Evolutionary conservation across 208 protist species (phyloP), one percentile per base, ranked within the genome.

Genomic region (Plasmodiophora brassicae): DNA sequence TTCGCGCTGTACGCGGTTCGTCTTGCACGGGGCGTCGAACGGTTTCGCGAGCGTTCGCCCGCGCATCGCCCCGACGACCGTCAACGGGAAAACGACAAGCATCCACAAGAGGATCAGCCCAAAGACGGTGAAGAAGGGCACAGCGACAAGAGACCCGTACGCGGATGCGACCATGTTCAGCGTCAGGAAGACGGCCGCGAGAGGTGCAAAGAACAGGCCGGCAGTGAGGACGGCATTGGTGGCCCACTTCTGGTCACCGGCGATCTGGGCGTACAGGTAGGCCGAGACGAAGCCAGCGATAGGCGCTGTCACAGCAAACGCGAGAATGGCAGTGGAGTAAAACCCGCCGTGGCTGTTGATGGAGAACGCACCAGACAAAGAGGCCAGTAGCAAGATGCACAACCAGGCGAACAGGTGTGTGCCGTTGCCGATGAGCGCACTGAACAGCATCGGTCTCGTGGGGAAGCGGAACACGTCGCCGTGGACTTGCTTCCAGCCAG

Each of bases 241-340:
- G 10, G 87, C 87, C 86, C 86, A 88, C 22, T 85, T 65, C 88
- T 53, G 14, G 25, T 94, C 87, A 28, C 91, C 94, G 39, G 88
- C 91, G 20, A 95, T 43, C 57, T 94, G 45, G 44, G 86, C 86
- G 87, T 94, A 95, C 46, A 90, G 89, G 0, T 41, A 54, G 0
- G 83, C 90, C 0, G 90, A 92, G 54, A 92, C 84, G 78, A 89
- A 92, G 39, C 92, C 88, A 5, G 87, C 85, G 35, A 90, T 85
- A 43, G 85, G 86, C 0, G 90, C 89, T 0, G 95, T 96, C 20
- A 96, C 60, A 0, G 94, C 93, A 90, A 96, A 96, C 25, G 96
- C 60, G 32, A 96, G 50, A 50, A 96, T 91, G 72, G 90, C 92
- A 0, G 93, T 92, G 0, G 90, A 90, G 89, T 94, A 94, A 54